phyloP scores from a whole-genome alignment of 2,329 filamentous ascomycete species.

The Fusarium sp. region DNA sequence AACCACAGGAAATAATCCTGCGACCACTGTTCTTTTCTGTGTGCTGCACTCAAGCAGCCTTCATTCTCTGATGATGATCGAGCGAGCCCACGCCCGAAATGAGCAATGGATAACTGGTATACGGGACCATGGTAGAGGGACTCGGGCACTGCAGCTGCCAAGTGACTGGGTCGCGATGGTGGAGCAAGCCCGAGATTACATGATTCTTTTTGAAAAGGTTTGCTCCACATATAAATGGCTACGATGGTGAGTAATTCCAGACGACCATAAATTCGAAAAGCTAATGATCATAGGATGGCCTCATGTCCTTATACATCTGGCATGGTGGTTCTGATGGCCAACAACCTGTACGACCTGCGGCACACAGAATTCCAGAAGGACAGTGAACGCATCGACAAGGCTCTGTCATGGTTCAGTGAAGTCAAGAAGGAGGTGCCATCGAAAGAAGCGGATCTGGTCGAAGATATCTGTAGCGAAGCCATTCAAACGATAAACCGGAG shows the following conservation, averaged over 20 bases:
- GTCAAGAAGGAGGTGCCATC: not conserved
- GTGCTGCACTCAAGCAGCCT: slow-evolving; percentile 10
- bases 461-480: not conserved
- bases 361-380: not conserved
- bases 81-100: slow-evolving; percentile 8
- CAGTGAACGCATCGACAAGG: not conserved
- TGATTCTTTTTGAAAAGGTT: slow-evolving; percentile 5
- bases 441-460: not conserved
- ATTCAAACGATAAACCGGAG: slow-evolving; percentile 4
- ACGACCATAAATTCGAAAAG: fast-evolving
- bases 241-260: not conserved
- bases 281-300: not conserved
- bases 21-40: not conserved
- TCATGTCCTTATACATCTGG: slow-evolving; percentile 14
- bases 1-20: slow-evolving; percentile 5
- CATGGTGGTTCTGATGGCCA: slow-evolving; percentile 9
- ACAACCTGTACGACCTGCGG: not conserved
- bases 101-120: slow-evolving; percentile 5
- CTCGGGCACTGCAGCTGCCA: not conserved
- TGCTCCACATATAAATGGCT: slow-evolving; percentile 4
- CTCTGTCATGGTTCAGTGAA: not conserved
- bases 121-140: slow-evolving; percentile 2
- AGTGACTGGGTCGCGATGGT: slow-evolving; percentile 6
- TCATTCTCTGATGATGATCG: slow-evolving; percentile 5
- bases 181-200: slow-evolving; percentile 9